phyloP scores from a whole-genome alignment of 1,284 basidiomycete species.

The Veloboletus limbatus region DNA sequence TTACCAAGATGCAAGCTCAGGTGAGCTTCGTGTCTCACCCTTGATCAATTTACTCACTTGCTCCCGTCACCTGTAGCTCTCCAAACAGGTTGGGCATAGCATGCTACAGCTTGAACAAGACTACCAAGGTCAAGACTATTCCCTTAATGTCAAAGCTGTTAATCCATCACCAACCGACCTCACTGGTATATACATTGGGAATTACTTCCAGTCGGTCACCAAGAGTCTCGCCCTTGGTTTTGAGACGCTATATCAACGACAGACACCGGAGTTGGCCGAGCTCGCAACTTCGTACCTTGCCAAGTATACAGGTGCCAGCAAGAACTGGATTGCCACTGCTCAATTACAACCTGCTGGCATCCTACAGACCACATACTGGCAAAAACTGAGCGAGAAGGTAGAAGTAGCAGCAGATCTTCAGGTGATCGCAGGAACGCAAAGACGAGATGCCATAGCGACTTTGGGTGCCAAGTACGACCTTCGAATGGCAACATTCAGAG shows the following conservation, averaged over 20 bases:
- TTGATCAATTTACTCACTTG: slow-evolving; percentile 15
- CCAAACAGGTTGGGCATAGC: slow-evolving; percentile 72
- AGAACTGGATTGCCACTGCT: slow-evolving; percentile 90
- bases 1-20: slow-evolving; percentile 90
- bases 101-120: slow-evolving; percentile 96
- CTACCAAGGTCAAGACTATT: slow-evolving; percentile 87
- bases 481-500: slow-evolving; percentile 88
- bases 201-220: slow-evolving; percentile 94
- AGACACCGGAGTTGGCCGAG: slow-evolving; percentile 72
- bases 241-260: slow-evolving; percentile 86
- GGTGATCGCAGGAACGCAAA: slow-evolving; percentile 71
- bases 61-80: slow-evolving; percentile 44
- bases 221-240: slow-evolving; percentile 89
- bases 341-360: slow-evolving; percentile 88
- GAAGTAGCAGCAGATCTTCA: slow-evolving; percentile 97
- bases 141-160: slow-evolving; percentile 84
- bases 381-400: slow-evolving; percentile 94
- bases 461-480: slow-evolving; percentile 97
- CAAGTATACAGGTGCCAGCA: slow-evolving; percentile 75
- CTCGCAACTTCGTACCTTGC: slow-evolving; percentile 83
- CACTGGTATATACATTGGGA: slow-evolving; percentile 94
- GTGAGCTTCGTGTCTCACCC: slow-evolving; percentile 42
- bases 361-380: slow-evolving; percentile 94
- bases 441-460: slow-evolving; percentile 90
- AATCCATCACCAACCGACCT: slow-evolving; percentile 89